Conservation (phyloP, 2,329 filamentous ascomycete species). For the Aspergillus sp. region DNA sequence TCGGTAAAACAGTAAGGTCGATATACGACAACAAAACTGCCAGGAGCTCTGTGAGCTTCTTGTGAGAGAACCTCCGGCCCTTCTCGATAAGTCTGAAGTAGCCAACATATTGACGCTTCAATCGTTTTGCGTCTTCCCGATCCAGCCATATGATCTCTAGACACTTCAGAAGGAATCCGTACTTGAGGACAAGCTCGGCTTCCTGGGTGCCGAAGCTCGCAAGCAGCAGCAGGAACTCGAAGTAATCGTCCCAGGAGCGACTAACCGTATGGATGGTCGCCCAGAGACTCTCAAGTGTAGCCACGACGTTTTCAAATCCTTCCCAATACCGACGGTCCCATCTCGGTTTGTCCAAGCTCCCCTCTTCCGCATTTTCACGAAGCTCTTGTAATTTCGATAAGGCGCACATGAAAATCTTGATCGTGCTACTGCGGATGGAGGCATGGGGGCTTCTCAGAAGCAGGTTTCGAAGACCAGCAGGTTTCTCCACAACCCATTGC, state of each 20-base stretch:
- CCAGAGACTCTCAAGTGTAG: slow-evolving; percentile 59
- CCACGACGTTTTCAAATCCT: slow-evolving; percentile 36
- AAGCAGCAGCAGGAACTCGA: slow-evolving; percentile 68
- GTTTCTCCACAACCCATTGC: slow-evolving; percentile 59
- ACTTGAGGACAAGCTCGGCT: slow-evolving; percentile 58
- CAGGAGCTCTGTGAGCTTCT: slow-evolving; percentile 43
- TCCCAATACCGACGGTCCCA: slow-evolving; percentile 28
- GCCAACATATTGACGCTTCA: slow-evolving; percentile 54
- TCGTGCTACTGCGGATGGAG: slow-evolving; percentile 54
- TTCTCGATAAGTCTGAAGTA: slow-evolving; percentile 46
- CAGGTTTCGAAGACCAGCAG: slow-evolving; percentile 62
- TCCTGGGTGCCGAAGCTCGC: slow-evolving; percentile 61
- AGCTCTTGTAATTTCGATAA: slow-evolving; percentile 54
- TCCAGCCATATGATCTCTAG: slow-evolving; percentile 64
- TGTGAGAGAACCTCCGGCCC: slow-evolving; percentile 46
- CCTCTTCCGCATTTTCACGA: slow-evolving; percentile 24
- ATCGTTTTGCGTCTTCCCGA: slow-evolving; percentile 45
- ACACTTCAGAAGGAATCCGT: slow-evolving; percentile 59
- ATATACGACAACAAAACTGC: slow-evolving; percentile 37
- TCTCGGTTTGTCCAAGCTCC: slow-evolving; percentile 18
- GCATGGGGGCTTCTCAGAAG: slow-evolving; percentile 61
- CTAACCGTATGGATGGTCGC: slow-evolving; percentile 60
- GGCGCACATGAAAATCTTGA: slow-evolving; percentile 53
- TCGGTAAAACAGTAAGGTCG: slow-evolving; percentile 33
- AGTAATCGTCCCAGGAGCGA: slow-evolving; percentile 75